Percentiles rank a stretch among this genome's conserved stretches.
These are phyloP conservation scores for Vicia faba DNA, from an alignment of 306 rosid genomes.

Conservation along the genomic window DNA sequence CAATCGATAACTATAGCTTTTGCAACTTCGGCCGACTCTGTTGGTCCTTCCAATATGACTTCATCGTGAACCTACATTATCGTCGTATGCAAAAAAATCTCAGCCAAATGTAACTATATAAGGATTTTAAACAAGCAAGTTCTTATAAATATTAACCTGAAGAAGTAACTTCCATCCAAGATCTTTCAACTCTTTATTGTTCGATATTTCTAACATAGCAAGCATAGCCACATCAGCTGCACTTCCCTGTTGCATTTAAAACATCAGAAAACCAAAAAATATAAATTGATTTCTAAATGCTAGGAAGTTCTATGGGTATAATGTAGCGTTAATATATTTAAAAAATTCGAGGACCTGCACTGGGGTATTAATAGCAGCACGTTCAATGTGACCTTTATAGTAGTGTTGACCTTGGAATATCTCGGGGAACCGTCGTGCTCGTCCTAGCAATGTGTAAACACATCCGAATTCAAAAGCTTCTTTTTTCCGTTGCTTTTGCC, in stretches of 20 bases:
- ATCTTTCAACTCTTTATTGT: constrained; percentile 61
- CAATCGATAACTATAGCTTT: constrained; percentile 87
- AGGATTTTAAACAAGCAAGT: background rate
- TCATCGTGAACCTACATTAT: constrained; percentile 83
- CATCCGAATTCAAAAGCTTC: constrained; percentile 57
- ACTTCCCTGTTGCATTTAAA: constrained; percentile 76
- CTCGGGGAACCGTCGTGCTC: constrained; percentile 76
- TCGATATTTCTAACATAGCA: constrained; percentile 91
- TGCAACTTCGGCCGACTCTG: constrained; percentile 77
- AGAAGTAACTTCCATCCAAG: constrained; percentile 97
- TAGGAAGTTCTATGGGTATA: background rate
- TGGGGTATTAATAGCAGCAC: constrained; percentile 97
- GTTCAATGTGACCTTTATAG: constrained; percentile 87
- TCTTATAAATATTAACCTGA: constrained; percentile 56
- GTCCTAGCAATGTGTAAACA: constrained; percentile 85
- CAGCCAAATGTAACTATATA: background rate
- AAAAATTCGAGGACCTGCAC: constrained; percentile 75
- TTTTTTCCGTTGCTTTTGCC: constrained; percentile 77
- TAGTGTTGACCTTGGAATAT: constrained; percentile 44
- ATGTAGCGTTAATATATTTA: constrained; percentile 11
- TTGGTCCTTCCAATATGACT: constrained; percentile 96
- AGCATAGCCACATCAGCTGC: constrained; percentile 99
- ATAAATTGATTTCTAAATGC: background rate
- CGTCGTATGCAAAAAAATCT: constrained; percentile 23
- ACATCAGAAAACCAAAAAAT: constrained; percentile 8